Evolutionary conservation across 2,329 filamentous ascomycete genomes (phyloP), one percentile per base, ranked within the genome.

Genomic region (Phialophora verrucosa): DNA sequence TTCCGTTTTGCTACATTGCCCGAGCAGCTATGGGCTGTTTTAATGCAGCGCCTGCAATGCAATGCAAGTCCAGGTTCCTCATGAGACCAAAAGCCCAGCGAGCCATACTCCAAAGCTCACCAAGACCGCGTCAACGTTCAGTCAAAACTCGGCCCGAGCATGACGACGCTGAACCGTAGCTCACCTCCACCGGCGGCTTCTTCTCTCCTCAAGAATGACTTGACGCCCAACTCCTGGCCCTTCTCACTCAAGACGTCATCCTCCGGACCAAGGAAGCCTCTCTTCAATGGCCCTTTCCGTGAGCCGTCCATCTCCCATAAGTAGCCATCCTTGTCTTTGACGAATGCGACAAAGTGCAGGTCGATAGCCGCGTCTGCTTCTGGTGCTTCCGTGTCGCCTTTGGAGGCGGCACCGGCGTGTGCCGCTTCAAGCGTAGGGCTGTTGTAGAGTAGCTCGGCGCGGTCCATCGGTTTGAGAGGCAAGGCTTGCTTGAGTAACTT

Each of bases 311-410:
- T 78, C 80, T 96, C 92, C 88, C 91, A 96, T 50, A 96, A 82
- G 6, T 85, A 85, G 63, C 89, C 89, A 76, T 91, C 88, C 59
- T 79, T 80, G 1, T 84, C 86, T 82, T 93, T 95, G 60, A 95
- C 91, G 78, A 98, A 99, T 75, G 92, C 95, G 55, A 98, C 94
- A 77, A 96, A 98, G 81, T 99, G 95, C 73, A 97, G 83, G 75
- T 97, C 94, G n/a, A 97, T 84, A 72, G 90, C 86, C 73, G 91
- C 91, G n/a, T 88, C 85, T 8, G 92, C 92, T 62, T 85, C 81
- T 0, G 95, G 94, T 1, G 93, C 91, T 12, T 83, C 76, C 0
- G 93, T 96, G 76, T 94, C 92, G 20, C 94, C 94, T 67, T 85
- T 82, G 7, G 84, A 84, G 4, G 94, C 95, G 14, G 92, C 93